Evolutionary conservation across 202 grass and related monocot species (phyloP), one percentile per base, ranked within the genome.

Genomic region (Carex arenaria): DNA sequence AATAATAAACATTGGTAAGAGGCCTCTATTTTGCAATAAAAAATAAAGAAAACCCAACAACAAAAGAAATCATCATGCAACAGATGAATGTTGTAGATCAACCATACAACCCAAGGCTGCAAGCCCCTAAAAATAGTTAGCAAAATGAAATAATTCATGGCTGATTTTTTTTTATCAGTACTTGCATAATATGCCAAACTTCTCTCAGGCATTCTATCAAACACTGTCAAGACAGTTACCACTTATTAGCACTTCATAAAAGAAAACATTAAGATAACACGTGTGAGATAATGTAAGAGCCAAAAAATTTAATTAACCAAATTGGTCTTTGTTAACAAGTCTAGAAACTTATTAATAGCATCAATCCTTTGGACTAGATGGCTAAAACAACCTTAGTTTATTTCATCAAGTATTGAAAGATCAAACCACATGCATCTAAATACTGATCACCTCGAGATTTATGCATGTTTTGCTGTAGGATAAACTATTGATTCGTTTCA

Each of bases 1-100:
- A 79, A 83, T 64, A 56, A 40, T 42, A 56, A 81, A 82, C 22
- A n/a, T 20, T 83, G 43, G 34, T 60, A 53, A 12, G n/a, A 67
- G 3, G 20, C 20, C 40, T 61, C 10, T 53, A 68, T 82, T 64
- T 30, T 66, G 22, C 63, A 53, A 82, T 59, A 19, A 80, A 18
- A 32, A 56, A 32, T 78, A 13, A 53, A 57, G 54, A 10, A 78
- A 78, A 5, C 45, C 26, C 51, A 28, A 12, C 47, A 54, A 78
- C 47, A 78, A 57, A 15, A 45, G 3, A 71, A 71, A 71, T 71
- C n/a, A 71, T 6, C 40, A n/a, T 47, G 38, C 18, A 20, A 56
- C 43, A 28, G 0, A 77, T 55, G 72, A 76, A 55, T 14, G 6
- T 55, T 19, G 18, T 72, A 51, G n/a, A 72, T 51, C 68, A 72